phyloP scores from a whole-genome alignment of 805 yeast genomes.

The Candida pini region DNA sequence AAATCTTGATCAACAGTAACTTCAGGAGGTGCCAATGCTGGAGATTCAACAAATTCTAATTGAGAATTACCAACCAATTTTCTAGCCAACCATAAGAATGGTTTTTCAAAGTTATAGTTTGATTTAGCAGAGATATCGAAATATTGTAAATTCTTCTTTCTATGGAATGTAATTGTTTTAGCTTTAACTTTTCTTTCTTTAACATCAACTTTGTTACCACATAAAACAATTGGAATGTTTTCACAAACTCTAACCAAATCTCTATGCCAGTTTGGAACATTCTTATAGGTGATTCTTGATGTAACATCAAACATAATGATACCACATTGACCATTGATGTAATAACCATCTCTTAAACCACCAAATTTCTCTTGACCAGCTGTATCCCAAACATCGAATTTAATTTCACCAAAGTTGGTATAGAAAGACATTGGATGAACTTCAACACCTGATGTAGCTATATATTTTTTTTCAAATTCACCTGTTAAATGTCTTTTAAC shows the following conservation, averaged over 20 bases:
- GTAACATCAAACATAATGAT: slow-evolving; percentile 99
- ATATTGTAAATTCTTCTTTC: slow-evolving; percentile 99
- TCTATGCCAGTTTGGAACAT: slow-evolving; percentile 99
- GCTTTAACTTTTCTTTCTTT: slow-evolving; percentile 99
- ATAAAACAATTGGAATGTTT: slow-evolving; percentile 96
- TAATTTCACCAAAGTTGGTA: slow-evolving; percentile 98
- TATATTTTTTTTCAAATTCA: slow-evolving; percentile 98
- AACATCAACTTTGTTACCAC: slow-evolving; percentile 99
- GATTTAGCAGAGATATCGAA: slow-evolving; percentile 99
- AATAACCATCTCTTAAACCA: slow-evolving; percentile 99
- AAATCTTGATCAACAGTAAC: slow-evolving; percentile 93
- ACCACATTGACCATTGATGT: slow-evolving; percentile 99
- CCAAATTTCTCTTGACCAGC: slow-evolving; percentile 99
- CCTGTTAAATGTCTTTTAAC: slow-evolving; percentile 99
- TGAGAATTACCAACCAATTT: slow-evolving; percentile 97
- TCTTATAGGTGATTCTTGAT: slow-evolving; percentile 98
- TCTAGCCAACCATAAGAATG: slow-evolving; percentile 99
- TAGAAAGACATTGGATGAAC: slow-evolving; percentile 97
- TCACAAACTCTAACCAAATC: slow-evolving; percentile 99
- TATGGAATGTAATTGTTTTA: slow-evolving; percentile 99
- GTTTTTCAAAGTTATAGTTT: slow-evolving; percentile 99
- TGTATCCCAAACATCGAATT: slow-evolving; percentile 99
- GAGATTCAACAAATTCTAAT: slow-evolving; percentile 97
- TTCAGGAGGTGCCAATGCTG: slow-evolving; percentile 99
- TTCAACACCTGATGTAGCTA: slow-evolving; percentile 99